These are phyloP conservation scores for Rhododendron kiyosumense DNA, from an alignment of 148 eudicot species.

Conservation along the genomic window DNA sequence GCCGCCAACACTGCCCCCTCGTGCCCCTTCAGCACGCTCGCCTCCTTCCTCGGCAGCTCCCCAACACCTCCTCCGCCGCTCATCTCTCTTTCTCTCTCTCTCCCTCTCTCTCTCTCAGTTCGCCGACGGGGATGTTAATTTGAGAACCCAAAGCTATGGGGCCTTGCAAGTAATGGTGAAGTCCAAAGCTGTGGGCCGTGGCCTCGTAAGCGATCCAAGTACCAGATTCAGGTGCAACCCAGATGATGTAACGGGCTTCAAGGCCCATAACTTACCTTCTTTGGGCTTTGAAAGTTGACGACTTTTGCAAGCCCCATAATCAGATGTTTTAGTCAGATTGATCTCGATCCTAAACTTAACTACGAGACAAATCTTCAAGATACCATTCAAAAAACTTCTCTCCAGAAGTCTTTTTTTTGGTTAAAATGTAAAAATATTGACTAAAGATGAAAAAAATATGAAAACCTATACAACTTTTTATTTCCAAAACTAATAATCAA, in stretches of 20 bases:
- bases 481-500: too few species aligned
- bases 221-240: background rate
- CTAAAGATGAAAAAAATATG: too few species aligned
- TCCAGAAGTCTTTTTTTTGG: too few species aligned
- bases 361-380: too few species aligned
- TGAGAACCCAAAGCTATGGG: background rate
- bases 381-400: too few species aligned
- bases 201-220: background rate
- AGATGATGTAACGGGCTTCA: background rate
- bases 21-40: conserved; percentile 63
- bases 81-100: conserved; percentile 17
- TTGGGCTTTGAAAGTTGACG: background rate
- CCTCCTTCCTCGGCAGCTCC: conserved; percentile 58
- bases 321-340: too few species aligned
- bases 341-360: background rate
- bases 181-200: background rate
- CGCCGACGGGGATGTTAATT: background rate
- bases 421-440: too few species aligned
- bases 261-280: background rate
- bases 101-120: background rate
- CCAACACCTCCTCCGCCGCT: conserved; percentile 16
- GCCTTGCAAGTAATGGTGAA: background rate
- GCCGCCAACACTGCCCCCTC: conserved; percentile 87
- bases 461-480: too few species aligned
- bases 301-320: too few species aligned